Evolutionary conservation across 1,284 basidiomycete genomes (phyloP).

Genomic region (Pascua guehoae): DNA sequence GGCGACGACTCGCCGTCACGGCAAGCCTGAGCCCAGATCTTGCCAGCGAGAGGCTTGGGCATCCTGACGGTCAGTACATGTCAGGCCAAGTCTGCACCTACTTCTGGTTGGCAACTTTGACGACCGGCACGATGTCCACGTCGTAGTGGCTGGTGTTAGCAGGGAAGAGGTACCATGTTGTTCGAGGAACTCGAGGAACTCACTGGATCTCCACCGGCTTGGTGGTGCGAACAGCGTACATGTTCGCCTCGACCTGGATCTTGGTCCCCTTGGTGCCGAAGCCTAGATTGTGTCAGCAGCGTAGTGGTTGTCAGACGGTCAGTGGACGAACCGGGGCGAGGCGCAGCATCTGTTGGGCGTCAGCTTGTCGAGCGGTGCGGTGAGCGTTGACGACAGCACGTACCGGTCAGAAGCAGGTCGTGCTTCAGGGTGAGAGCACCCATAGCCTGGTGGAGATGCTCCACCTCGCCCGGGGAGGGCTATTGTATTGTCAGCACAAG

Average conservation of each 20-base stretch:
- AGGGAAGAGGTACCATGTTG: neutral
- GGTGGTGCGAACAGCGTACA: constrained; percentile 37
- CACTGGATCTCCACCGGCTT: constrained; percentile 33
- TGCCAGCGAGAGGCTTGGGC: constrained; percentile 38
- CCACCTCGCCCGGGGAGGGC: too few species aligned
- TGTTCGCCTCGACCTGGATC: constrained; percentile 42
- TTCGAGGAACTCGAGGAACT: constrained; percentile 6
- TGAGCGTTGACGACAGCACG: too few species aligned
- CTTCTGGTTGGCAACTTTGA: constrained; percentile 22
- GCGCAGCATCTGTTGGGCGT: constrained; percentile 9
- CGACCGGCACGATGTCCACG: constrained; percentile 10
- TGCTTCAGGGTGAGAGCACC: too few species aligned
- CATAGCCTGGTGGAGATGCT: too few species aligned
- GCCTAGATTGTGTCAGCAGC: constrained; percentile 10
- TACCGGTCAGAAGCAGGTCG: too few species aligned
- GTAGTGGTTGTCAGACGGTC: too few species aligned
- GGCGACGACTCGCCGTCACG: constrained; percentile 13
- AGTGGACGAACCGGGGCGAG: constrained; percentile 12
- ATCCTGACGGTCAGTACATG: constrained; percentile 26
- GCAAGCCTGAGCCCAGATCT: constrained; percentile 33
- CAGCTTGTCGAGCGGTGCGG: neutral
- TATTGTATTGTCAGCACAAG: too few species aligned
- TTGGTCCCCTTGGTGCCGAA: constrained; percentile 35
- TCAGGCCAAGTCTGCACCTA: constrained; percentile 9
- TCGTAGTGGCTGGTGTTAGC: constrained; percentile 22